Conservation (phyloP, 2,329 filamentous ascomycete genomes). For the Paracorniculantispora psalliotae region DNA sequence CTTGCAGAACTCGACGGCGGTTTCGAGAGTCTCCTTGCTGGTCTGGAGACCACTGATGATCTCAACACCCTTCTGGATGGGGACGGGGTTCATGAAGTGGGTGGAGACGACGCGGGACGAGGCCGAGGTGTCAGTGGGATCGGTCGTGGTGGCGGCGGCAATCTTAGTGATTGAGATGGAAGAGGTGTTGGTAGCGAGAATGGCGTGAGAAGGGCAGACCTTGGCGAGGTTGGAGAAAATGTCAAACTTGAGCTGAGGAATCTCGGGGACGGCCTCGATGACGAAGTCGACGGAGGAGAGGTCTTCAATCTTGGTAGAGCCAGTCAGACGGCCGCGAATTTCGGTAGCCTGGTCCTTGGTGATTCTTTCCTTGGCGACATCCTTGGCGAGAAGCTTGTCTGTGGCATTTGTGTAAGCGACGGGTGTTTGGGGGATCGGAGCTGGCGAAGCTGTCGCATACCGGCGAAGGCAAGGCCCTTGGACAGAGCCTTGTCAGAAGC, state of each 20-base stretch:
- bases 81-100: slow-evolving; percentile 99
- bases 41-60: slow-evolving; percentile 96
- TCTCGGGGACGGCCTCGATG: slow-evolving; percentile 95
- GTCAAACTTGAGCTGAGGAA: slow-evolving; percentile 76
- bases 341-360: slow-evolving; percentile 75
- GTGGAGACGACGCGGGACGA: slow-evolving; percentile 89
- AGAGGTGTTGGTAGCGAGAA: slow-evolving; percentile 97
- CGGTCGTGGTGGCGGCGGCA: slow-evolving; percentile 74
- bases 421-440: not conserved
- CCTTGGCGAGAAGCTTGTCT: slow-evolving; percentile 92
- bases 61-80: slow-evolving; percentile 93
- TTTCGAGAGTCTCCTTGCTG: slow-evolving; percentile 72
- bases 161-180: slow-evolving; percentile 97
- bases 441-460: slow-evolving; percentile 39
- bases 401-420: slow-evolving; percentile 9
- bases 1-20: slow-evolving; percentile 79
- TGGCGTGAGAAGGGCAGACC: slow-evolving; percentile 76
- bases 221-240: slow-evolving; percentile 82
- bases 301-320: slow-evolving; percentile 69
- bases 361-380: slow-evolving; percentile 81
- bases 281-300: slow-evolving; percentile 88
- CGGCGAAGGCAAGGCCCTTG: slow-evolving; percentile 85
- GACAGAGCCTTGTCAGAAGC: slow-evolving; percentile 77
- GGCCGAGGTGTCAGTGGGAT: slow-evolving; percentile 74
- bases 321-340: slow-evolving; percentile 62